Base-by-base conservation (phyloP, 2,329 filamentous ascomycete species). In the Cercospora zeina region DNA sequence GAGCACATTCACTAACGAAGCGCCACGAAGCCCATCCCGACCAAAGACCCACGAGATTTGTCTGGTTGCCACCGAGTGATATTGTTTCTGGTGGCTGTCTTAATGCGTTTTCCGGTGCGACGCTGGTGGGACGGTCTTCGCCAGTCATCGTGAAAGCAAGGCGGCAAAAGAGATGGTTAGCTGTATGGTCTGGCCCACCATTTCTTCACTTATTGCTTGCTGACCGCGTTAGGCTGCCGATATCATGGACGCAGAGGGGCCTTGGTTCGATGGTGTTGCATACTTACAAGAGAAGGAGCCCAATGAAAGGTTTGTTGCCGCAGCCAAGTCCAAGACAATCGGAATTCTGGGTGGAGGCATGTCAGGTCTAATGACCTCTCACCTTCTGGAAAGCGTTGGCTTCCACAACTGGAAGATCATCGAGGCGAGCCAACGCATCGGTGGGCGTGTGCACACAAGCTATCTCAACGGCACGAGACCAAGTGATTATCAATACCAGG, bases 301-400 rank as follows among this genome's bases (percentile, higher is more conserved):
- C 14, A 78, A 79, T 51, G 74, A 79, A 7, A 78, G 83, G 0
- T 83, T 85, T 64, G 83, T 83, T 4, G 73, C 77, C 3, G 73
- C 78, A 7, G 81, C 81, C 33, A 88, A 88, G 76, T 77, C 73
- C 64, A 86, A 86, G 72, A 77, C 74, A 50, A 80, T 89, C 64
- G 87, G 81, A 56, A 89, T 89, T 51, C 77, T 89, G 4, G 87
- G 87, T 14, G 87, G 82, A 11, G 87, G 87, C 6, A 88, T 89
- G 81, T 78, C 84, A 1, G 87, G 87, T 0, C 73, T 89, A 51
- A 85, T 88, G 81, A 87, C 81, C 1, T 81, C 77, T 62, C 70
- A 76, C 33, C 68, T 80, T 0, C 74, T 83, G 0, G 76, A 82
- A 74, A 77, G 81, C 74, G 72, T 83, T 1, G 86, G 86, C 3